A percentile compares a stretch with the other conserved stretches of the same genome.
Evolutionary conservation across 2,329 filamentous ascomycete genomes (phyloP).

Genomic region (Aurifilum marmelostoma): DNA sequence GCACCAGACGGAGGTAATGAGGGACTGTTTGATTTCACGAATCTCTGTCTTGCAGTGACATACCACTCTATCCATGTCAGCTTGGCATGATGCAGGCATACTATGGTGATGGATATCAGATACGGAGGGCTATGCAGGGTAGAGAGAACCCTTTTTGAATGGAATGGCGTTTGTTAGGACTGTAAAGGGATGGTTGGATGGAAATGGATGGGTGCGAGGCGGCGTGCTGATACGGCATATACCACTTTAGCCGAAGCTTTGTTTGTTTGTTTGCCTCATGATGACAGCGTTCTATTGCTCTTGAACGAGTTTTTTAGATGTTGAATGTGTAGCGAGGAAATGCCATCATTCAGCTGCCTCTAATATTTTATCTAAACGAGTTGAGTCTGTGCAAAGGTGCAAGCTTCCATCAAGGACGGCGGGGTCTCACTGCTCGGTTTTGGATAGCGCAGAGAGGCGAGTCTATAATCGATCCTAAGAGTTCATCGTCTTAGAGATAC

Average conservation of each 20-base stretch:
- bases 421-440: too few relatives aligned
- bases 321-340: too few relatives aligned
- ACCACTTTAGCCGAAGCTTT: slow-evolving; percentile 12
- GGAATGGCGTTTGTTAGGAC: slow-evolving; percentile 3
- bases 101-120: slow-evolving; percentile 10
- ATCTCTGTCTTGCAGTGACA: not conserved
- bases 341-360: too few relatives aligned
- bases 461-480: too few relatives aligned
- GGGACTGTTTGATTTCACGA: not conserved
- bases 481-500: not conserved
- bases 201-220: not conserved
- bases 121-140: not conserved
- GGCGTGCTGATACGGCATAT: slow-evolving; percentile 13
- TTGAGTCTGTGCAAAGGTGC: too few relatives aligned
- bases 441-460: too few relatives aligned
- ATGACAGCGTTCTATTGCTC: not conserved
- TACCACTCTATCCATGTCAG: not conserved
- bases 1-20: not conserved
- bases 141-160: not conserved
- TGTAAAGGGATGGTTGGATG: not conserved
- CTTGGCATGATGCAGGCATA: not conserved
- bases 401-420: too few relatives aligned
- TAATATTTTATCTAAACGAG: too few relatives aligned
- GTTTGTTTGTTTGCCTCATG: not conserved
- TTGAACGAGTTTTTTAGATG: too few relatives aligned